Evolutionary conservation across 805 yeast species (phyloP).

Genomic region (Isabelozyma pseudorhagii): DNA sequence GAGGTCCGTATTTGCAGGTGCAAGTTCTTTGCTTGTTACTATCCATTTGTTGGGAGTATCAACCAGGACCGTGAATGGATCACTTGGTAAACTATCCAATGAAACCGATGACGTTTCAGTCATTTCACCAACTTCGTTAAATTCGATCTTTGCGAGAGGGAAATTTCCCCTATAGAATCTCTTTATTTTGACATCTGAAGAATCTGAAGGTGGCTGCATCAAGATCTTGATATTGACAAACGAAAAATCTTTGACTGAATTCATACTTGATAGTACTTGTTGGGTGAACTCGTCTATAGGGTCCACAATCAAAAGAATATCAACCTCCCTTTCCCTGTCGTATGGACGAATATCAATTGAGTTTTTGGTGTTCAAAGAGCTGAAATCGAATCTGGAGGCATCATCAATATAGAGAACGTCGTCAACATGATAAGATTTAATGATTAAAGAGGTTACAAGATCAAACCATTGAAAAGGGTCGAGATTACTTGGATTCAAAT

Average conservation of each 20-base stretch:
- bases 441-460: conserved; percentile 37
- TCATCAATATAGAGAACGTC: conserved; percentile 39
- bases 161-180: conserved; percentile 56
- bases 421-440: conserved; percentile 42
- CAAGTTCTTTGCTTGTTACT: conserved; percentile 55
- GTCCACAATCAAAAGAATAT: conserved; percentile 61
- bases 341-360: conserved; percentile 19
- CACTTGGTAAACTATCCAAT: neutral
- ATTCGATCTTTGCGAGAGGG: conserved; percentile 27
- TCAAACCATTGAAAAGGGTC: conserved; percentile 47
- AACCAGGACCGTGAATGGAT: conserved; percentile 42
- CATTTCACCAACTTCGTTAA: conserved; percentile 22
- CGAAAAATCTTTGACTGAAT: conserved; percentile 38
- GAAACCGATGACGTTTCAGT: neutral
- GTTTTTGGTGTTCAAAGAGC: conserved; percentile 24
- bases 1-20: conserved; percentile 59
- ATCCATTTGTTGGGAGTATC: conserved; percentile 23
- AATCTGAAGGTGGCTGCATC: conserved; percentile 52
- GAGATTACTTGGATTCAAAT: conserved; percentile 14
- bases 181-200: conserved; percentile 44
- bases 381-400: conserved; percentile 47
- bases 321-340: conserved; percentile 37
- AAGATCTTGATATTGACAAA: conserved; percentile 53
- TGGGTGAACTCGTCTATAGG: conserved; percentile 75
- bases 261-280: conserved; percentile 46